Evolutionary conservation across 768 basidiomycete species (phyloP), one percentile per base, ranked within the genome.

Genomic region (Kwoniella shandongensis): DNA sequence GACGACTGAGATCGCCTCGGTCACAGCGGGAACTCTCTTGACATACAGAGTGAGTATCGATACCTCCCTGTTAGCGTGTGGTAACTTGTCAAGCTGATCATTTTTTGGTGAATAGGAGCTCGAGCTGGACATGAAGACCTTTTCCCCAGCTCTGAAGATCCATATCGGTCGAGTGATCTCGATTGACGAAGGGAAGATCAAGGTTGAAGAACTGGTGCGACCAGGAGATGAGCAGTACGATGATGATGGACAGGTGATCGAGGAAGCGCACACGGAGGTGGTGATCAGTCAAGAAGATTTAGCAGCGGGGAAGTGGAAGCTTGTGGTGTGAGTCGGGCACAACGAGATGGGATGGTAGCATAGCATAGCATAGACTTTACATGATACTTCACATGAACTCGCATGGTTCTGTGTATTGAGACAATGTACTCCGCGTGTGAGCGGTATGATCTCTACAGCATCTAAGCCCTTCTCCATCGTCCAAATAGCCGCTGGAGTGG

Each of bases 51-150:
- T 70, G 46, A 59, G 65, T 51, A 38, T 10, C 2, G 29, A 26
- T 8, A 25, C 2, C 27, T 40, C 32, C 13, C 32, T 17, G 32
- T 46, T 15, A 23, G 27, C 22, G 18, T 11, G 35, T 13, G 23
- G 13, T 6, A 36, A 35, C n/a, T 22, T 36, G 41, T 27, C 32
- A 10, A 8, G 18, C 20, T 53, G 13, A 40, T 55, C 18, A 22
- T 27, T 4, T 49, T 23, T 39, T 23, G n/a, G 20, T 0, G 13
- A 35, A 12, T 50, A 72, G 68, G 68, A 61, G 13, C 53, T 72
- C 27, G 66, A 67, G 40, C 39, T 72, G 47, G 51, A 72, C 47
- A 38, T 69, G 49, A 47, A 6, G 17, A 67, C 63, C 2, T 72
- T 67, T 42, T 57, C 68, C 15, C 70, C 70, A 6, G 63, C 48